Base-by-base conservation (phyloP, 768 basidiomycete species). In the Russula griseocarnosa region DNA sequence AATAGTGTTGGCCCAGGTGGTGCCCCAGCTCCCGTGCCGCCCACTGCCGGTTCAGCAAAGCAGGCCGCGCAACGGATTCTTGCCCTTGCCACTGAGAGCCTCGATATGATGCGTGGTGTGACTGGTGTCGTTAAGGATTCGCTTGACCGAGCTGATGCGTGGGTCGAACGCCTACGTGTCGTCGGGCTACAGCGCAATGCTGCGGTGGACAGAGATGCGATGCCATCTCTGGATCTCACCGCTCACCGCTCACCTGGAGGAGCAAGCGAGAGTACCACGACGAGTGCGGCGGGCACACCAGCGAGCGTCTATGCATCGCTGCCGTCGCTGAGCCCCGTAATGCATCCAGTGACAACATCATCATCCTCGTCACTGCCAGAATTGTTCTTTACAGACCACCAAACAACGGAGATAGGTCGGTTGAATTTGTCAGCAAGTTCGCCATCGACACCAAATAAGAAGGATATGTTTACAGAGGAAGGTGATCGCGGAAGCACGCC, bases 101-200 rank as follows among this genome's bases (percentile, higher is more conserved):
- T 96, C 74, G 93, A 96, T 71, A 95, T 94, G 92, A 86, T 96
- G 80, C 80, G 87, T 32, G 85, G 90, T 32, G 91, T 94, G 32
- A 91, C 91, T n/a, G 81, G 83, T 5, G 91, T 95, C 26, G 88
- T 95, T 65, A 88, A 86, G 70, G 94, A 94, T 65, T 90, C 86
- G 66, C 77, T 95, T 73, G 92, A 94, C 72, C 79, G 87, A 60
- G 94, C 93, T 34, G 94, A 95, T 72, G 83, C 88, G 84, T 94
- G 92, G 92, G 88, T 94, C 38, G 88, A 89, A 53, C 84, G 92
- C 5, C 77, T 94, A 18, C 84, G 88, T 3, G 79, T 87, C 36
- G 82, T 94, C 46, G 92, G 92, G 6, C 75, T 93, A 46, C 87
- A 90, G 66, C 82, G 90, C 16, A 81, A 76, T 44, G 69, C 52